Evolutionary conservation across 306 rosid species (phyloP).

Genomic region (Heteromeles arbutifolia): DNA sequence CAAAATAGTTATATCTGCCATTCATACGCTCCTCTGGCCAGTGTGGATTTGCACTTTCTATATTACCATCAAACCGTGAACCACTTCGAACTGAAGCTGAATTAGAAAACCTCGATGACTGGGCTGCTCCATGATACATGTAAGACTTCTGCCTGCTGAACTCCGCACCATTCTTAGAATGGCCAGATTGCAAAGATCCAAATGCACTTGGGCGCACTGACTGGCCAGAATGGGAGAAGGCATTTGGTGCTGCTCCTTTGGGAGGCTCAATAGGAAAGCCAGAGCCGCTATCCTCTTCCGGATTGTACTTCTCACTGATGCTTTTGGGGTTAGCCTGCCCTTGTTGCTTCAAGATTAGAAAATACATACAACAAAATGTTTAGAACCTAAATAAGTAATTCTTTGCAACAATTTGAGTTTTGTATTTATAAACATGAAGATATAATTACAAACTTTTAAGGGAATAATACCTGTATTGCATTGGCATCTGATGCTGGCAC

Average conservation of each 20-base stretch:
- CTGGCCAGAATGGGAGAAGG: constrained; percentile 44
- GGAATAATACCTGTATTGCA: constrained; percentile 43
- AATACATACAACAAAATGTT: neutral
- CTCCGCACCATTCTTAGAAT: constrained; percentile 14
- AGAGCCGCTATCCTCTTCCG: constrained; percentile 41
- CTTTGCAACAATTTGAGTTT: neutral
- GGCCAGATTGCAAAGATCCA: constrained; percentile 28
- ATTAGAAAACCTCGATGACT: constrained; percentile 55
- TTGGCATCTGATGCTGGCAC: constrained; percentile 46
- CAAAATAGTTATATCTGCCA: constrained; percentile 33
- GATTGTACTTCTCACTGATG: constrained; percentile 44
- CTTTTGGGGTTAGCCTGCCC: constrained; percentile 30
- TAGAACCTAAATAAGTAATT: neutral
- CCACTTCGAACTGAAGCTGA: constrained; percentile 49
- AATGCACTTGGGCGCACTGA: constrained; percentile 37
- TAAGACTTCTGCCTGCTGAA: constrained; percentile 42
- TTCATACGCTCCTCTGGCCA: constrained; percentile 51
- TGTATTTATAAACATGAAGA: neutral
- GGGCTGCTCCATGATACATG: constrained; percentile 27
- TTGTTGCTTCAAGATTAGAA: constrained; percentile 38
- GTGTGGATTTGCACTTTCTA: constrained; percentile 35
- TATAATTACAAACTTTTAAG: neutral
- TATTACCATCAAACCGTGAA: constrained; percentile 36
- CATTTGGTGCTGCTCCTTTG: constrained; percentile 21
- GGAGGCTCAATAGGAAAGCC: constrained; percentile 49